Evolutionary conservation across 331 rosid species (phyloP), one percentile per base, ranked within the genome.

Genomic region (Spiraea crenata): DNA sequence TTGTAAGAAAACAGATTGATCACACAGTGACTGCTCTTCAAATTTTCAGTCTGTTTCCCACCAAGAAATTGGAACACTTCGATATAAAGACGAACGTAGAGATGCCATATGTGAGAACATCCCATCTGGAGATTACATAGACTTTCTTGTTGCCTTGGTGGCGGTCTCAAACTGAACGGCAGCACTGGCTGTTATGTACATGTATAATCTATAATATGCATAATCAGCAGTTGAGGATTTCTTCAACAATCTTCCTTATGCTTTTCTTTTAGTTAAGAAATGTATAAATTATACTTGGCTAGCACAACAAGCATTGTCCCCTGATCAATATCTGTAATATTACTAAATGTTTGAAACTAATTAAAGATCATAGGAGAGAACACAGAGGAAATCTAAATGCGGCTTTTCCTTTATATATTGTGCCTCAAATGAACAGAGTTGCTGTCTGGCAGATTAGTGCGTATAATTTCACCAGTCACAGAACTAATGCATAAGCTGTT

Each of bases 121-220:
- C 77, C 82, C 84, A 4, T 67, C 59, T 20, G 84, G 87, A 5
- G 84, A 79, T 48, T 80, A 78, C 51, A 86, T 80, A 82, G 88
- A 85, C 56, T 86, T 88, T 75, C 76, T 88, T 57, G 69, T 83
- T 61, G 85, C 89, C 52, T 79, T 91, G 77, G 86, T 83, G 17
- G 86, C 84, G 17, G 62, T 34, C 71, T 67, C 77, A 61, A 82
- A 71, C 72, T 75, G 78, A 71, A 54, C 46, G 17, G 64, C 5
- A 49, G 17, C 54, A 49, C 54, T 9, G 15, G 13, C 49, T 45
- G 12, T 9, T 11, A 13, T 45, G 12, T 9, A 45, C 15, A 13
- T 45, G 9, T 45, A 45, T 45, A 8, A 47, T 47, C 2, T 47
- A 10, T 47, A 47, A 3, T 45, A 1, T 52, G 19, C 19, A 52